Base-by-base conservation (phyloP, 768 basidiomycete species). In the Ramaria sp. region DNA sequence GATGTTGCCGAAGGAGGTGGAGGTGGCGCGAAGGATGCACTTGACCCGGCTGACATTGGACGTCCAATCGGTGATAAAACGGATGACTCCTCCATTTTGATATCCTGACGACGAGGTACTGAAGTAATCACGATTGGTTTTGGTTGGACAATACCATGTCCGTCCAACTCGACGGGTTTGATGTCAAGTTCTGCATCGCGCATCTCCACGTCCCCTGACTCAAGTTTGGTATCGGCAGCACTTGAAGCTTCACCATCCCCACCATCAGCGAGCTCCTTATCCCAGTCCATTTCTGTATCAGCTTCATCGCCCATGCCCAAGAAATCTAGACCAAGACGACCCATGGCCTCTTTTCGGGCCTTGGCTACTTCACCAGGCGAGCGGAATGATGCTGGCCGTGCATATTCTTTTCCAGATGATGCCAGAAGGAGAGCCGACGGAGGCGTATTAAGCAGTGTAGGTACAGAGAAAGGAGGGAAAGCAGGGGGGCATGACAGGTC, bases 331-430 rank as follows among this genome's bases (percentile, higher is more conserved):
- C 92, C 93, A 3, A 95, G 78, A 2, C 91, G 81, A 31, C 80
- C 81, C 83, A 94, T 89, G 10, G 91, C 89, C 64, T 92, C 91
- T 65, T 86, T 88, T 24, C 91, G 83, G 1, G 91, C 90, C 56
- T 85, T 86, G 66, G 86, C 88, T 4, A 94, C 87, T 67, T 94
- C 91, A 34, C 81, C 78, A 2, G 87, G 72, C 55, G 79, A 88
- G 5, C 84, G 78, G 34, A 87, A 75, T 51, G 89, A 86, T 3
- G 80, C 68, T 1, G 86, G 86, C 63, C 83, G 89, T 20, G 72
- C 67, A 60, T 92, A 98, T 69, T 99, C 95, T 64, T 91, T 92
- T 6, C 95, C 95, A 0, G 94, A 93, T 2, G 91, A 95, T 1
- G 91, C 88, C 1, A 99, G 77, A 3, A 99, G 78, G 3, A 91